Evolutionary conservation across 495 filamentous ascomycete species (phyloP).

Genomic region (Neurospora sp.): DNA sequence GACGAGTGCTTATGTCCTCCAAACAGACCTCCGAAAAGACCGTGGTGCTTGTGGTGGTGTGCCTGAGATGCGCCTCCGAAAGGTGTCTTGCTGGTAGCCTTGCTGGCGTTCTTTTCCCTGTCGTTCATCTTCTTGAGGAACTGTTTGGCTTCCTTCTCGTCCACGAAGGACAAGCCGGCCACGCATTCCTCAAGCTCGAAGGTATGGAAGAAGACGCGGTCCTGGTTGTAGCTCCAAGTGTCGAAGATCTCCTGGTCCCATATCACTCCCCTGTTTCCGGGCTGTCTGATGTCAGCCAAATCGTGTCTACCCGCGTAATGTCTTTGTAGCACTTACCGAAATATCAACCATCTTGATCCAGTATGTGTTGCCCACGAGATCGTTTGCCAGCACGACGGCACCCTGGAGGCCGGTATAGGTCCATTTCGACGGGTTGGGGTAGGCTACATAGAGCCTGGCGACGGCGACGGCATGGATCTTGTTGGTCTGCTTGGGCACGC

Average conservation of each 20-base stretch:
- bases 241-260: constrained; percentile 99
- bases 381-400: constrained; percentile 86
- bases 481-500: constrained; percentile 83
- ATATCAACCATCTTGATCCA: constrained; percentile 97
- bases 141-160: constrained; percentile 91
- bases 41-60: constrained; percentile 34
- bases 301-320: neutral
- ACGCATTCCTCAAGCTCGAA: constrained; percentile 90
- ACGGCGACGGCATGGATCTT: constrained; percentile 93
- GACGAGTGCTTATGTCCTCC: constrained; percentile 60
- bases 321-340: constrained; percentile 51
- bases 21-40: constrained; percentile 55
- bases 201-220: constrained; percentile 92
- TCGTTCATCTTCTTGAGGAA: constrained; percentile 95
- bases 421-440: constrained; percentile 82
- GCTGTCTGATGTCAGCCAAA: constrained; percentile 37
- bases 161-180: constrained; percentile 81
- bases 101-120: constrained; percentile 84
- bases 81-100: constrained; percentile 65
- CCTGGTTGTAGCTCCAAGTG: constrained; percentile 86
- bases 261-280: constrained; percentile 75
- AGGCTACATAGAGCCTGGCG: constrained; percentile 86
- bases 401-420: constrained; percentile 90
- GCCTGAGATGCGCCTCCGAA: constrained; percentile 52
- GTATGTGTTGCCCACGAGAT: constrained; percentile 86